These are phyloP conservation scores for Melampsora larici-populina DNA, from an alignment of 1,284 basidiomycete genomes.

Conservation along the genomic window DNA sequence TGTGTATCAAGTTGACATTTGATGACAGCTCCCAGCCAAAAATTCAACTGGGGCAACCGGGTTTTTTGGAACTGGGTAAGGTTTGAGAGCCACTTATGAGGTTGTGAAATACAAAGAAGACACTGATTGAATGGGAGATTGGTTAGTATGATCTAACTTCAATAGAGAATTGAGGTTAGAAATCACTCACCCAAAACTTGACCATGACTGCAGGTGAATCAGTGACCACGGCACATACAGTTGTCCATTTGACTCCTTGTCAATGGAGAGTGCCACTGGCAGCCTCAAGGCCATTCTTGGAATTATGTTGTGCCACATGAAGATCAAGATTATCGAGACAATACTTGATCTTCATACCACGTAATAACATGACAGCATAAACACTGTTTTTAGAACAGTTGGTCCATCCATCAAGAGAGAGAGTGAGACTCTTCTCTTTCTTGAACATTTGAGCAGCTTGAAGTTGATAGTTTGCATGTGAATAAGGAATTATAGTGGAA, in stretches of 20 bases:
- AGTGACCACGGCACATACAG: neutral
- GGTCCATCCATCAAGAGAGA: neutral
- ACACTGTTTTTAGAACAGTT: too few relatives aligned
- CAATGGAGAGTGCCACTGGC: neutral
- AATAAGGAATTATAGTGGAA: neutral
- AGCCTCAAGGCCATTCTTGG: neutral
- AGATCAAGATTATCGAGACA: neutral
- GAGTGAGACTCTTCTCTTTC: neutral
- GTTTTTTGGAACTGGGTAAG: too few relatives aligned
- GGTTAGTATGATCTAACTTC: neutral
- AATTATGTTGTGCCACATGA: neutral
- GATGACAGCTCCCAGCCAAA: too few relatives aligned
- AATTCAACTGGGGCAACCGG: too few relatives aligned
- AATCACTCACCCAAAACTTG: too few relatives aligned
- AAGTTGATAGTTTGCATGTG: neutral
- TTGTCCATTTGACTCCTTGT: neutral
- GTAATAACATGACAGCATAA: neutral
- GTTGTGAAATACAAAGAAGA: neutral
- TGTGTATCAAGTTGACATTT: too few relatives aligned
- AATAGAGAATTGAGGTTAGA: neutral
- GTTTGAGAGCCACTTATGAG: too few relatives aligned
- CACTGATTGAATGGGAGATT: neutral
- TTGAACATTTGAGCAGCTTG: neutral
- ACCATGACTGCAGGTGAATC: neutral
- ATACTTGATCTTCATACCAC: neutral